Evolutionary conservation across 176 grass and related monocot species (phyloP), one percentile per base, ranked within the genome.

Genomic region (Chrysopogon serrulatus): DNA sequence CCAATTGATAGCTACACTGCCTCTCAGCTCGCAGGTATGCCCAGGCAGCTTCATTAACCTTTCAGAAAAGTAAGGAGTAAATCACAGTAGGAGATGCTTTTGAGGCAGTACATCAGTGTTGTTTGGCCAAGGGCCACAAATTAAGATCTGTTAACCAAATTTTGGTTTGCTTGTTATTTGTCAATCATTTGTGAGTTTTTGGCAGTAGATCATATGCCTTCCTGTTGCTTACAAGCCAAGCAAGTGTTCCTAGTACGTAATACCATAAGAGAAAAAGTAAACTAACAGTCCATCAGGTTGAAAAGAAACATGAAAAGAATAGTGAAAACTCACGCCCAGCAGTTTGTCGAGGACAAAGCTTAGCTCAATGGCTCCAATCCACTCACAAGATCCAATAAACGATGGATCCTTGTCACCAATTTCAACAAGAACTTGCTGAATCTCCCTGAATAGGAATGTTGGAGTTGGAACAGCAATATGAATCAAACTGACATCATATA

Each of bases 321-420:
- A 62, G 17, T 72, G 41, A 47, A 86, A 76, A 88, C 86, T 95
- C 88, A 98, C 91, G 64, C 93, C 91, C 57, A 98, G 83, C 65
- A 98, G 89, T 91, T 93, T 98, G 57, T 98, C 96, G 47, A 98
- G 92, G 75, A 90, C 93, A 68, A 93, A 98, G 85, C 96, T 98
- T 42, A 98, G 64, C 64, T 98, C 96, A 68, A 95, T 95, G 48
- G 96, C 96, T 92, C 96, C 96, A 87, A 98, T 98, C 96, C 96
- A 98, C 45, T 98, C 96, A 28, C 73, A 89, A 44, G 96, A 98
- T 78, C 96, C 93, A 83, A 98, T 74, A 90, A 98, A 98, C 62
- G 93, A 88, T 33, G 87, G 80, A 78, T 95, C 89, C 80, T 98
- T 98, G 65, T 98, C 96, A 41, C 93, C 96, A 24, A 98, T 93